Evolutionary conservation across 306 rosid species (phyloP).

Genomic region (Cicer arietinum): DNA sequence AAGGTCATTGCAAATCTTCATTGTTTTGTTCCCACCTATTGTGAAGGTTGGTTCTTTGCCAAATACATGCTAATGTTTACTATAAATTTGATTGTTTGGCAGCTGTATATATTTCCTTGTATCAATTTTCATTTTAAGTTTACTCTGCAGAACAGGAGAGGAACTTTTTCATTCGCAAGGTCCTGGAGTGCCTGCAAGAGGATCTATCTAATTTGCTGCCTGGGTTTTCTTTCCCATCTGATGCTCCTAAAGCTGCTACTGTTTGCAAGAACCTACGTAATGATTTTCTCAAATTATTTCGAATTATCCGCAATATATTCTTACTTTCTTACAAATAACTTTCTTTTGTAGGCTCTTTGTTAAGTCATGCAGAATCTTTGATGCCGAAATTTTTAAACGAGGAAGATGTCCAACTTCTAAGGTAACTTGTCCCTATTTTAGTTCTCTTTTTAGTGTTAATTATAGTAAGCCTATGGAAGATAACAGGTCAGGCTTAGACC

Average conservation of each 20-base stretch:
- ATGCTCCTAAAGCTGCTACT: constrained; percentile 65
- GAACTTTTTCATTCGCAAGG: constrained; percentile 78
- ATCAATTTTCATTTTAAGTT: constrained; percentile 40
- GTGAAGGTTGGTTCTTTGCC: constrained; percentile 78
- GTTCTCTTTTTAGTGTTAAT: constrained; percentile 32
- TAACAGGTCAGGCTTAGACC: too few relatives aligned
- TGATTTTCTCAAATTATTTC: constrained; percentile 31
- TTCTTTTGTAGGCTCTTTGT: constrained; percentile 79
- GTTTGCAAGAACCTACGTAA: constrained; percentile 86
- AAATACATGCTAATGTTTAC: constrained; percentile 33
- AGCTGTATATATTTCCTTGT: constrained; percentile 38
- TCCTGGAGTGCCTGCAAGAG: constrained; percentile 84
- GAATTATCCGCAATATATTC: constrained; percentile 29
- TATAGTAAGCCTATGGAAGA: constrained; percentile 37
- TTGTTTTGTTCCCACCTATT: constrained; percentile 85
- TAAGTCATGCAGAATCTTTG: constrained; percentile 94
- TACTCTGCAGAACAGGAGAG: constrained; percentile 87
- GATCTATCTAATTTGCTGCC: constrained; percentile 68
- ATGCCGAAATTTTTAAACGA: constrained; percentile 76
- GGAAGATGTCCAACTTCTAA: constrained; percentile 90
- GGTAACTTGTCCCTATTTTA: constrained; percentile 54
- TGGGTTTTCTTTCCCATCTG: constrained; percentile 70
- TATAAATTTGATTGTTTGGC: constrained; percentile 30
- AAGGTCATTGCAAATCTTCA: constrained; percentile 98
- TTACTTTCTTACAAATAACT: constrained; percentile 47